Percentiles rank a stretch among this genome's conserved stretches.
Evolutionary conservation across 2,329 filamentous ascomycete genomes (phyloP).

Genomic region (Aspergillus sp.): DNA sequence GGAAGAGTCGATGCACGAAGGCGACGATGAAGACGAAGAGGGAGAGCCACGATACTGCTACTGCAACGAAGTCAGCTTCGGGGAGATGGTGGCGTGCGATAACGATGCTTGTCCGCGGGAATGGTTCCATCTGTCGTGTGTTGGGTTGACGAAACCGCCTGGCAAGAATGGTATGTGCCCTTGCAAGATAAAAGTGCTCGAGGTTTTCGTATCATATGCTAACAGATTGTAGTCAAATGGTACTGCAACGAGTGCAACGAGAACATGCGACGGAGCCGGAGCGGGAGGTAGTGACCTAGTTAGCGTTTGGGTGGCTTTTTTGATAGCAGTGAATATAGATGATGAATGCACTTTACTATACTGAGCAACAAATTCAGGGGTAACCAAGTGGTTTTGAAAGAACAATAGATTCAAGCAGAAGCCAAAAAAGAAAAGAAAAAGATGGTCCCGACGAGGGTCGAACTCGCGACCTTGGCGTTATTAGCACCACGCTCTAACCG

Average conservation of each 20-base stretch:
- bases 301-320: too few relatives aligned
- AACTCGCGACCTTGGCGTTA: neutral
- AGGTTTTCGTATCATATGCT: constrained; percentile 3
- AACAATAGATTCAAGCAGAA: neutral
- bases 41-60: constrained; percentile 72
- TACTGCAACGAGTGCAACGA: constrained; percentile 74
- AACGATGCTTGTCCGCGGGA: constrained; percentile 63
- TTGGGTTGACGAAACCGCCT: constrained; percentile 70
- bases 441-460: too few relatives aligned
- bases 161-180: constrained; percentile 59
- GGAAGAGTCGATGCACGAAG: constrained; percentile 39
- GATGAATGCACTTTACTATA: too few relatives aligned
- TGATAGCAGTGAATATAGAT: too few relatives aligned
- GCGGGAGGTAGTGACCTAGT: constrained; percentile 16
- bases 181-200: constrained; percentile 1
- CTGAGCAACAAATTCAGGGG: too few relatives aligned
- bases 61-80: constrained; percentile 71
- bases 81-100: constrained; percentile 78
- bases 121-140: constrained; percentile 79
- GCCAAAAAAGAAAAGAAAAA: neutral
- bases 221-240: constrained; percentile 59
- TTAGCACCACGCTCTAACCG: constrained; percentile 1
- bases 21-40: constrained; percentile 56
- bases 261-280: constrained; percentile 49
- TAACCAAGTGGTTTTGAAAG: neutral